Conservation (phyloP, 352 stramenopile genomes). For the Globisporangium nagaii region DNA sequence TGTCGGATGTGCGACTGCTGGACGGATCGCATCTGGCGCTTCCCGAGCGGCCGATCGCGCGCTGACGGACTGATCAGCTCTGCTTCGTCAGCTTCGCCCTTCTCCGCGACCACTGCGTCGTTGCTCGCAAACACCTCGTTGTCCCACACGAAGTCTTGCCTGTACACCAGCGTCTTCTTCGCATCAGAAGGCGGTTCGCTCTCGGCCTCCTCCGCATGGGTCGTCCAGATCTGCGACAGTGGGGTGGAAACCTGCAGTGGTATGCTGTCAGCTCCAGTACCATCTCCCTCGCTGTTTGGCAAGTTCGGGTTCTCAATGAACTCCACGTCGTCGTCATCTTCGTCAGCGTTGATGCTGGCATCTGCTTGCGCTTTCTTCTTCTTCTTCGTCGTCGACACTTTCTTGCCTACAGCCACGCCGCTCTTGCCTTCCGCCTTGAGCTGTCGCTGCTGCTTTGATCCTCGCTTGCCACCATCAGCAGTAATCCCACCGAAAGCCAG, state of each 20-base stretch:
- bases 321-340: constrained; percentile 15
- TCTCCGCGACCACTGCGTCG: neutral
- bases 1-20: constrained; percentile 80
- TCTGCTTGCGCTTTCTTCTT: constrained; percentile 4
- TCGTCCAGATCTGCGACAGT: constrained; percentile 54
- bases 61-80: constrained; percentile 11
- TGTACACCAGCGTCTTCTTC: constrained; percentile 31
- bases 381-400: neutral
- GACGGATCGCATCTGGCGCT: constrained; percentile 59
- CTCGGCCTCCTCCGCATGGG: constrained; percentile 11
- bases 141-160: constrained; percentile 74
- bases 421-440: neutral
- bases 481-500: neutral
- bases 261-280: neutral
- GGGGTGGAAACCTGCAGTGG: constrained; percentile 17
- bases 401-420: neutral
- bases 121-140: constrained; percentile 49
- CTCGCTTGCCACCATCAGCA: constrained; percentile 6
- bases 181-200: neutral
- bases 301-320: constrained; percentile 5
- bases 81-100: neutral
- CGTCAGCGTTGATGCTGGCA: neutral
- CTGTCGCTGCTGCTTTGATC: neutral
- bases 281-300: neutral
- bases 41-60: constrained; percentile 26